A percentile compares a stretch with the other conserved stretches of the same genome.
phyloP scores from a whole-genome alignment of 2,329 filamentous ascomycete species.

The Penicillium sp. region DNA sequence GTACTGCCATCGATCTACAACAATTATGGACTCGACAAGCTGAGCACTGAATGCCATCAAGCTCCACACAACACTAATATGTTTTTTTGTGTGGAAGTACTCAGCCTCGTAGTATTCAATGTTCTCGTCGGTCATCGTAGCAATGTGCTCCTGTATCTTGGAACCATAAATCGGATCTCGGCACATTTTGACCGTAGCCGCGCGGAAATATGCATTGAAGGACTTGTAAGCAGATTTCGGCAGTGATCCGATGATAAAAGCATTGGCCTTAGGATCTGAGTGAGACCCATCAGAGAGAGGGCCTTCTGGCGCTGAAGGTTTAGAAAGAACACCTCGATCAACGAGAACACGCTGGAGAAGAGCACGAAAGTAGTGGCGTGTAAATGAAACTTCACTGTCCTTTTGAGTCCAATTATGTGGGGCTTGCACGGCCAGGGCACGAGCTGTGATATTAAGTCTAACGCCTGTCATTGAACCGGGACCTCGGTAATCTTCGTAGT shows the following conservation, averaged over 20 bases:
- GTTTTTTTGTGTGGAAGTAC: slow-evolving; percentile 70
- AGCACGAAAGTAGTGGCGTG: slow-evolving; percentile 87
- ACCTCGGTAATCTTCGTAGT: slow-evolving; percentile 57
- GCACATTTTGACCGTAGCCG: slow-evolving; percentile 73
- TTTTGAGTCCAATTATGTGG: slow-evolving; percentile 83
- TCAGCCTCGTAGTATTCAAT: slow-evolving; percentile 68
- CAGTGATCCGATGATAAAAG: slow-evolving; percentile 78
- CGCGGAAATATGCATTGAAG: slow-evolving; percentile 75
- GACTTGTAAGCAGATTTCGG: slow-evolving; percentile 76
- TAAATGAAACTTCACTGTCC: slow-evolving; percentile 87
- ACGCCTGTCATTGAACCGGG: slow-evolving; percentile 64
- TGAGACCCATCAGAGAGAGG: slow-evolving; percentile 23
- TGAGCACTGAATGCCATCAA: slow-evolving; percentile 94
- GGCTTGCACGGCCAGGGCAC: slow-evolving; percentile 98
- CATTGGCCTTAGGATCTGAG: slow-evolving; percentile 36
- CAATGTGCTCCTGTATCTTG: slow-evolving; percentile 67
- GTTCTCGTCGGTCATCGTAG: slow-evolving; percentile 69
- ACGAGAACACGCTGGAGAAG: slow-evolving; percentile 90
- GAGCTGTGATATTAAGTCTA: slow-evolving; percentile 88
- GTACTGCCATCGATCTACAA: slow-evolving; percentile 86
- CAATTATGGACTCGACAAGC: slow-evolving; percentile 86
- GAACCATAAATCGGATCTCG: slow-evolving; percentile 61
- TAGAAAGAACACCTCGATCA: slow-evolving; percentile 74
- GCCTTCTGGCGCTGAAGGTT: slow-evolving; percentile 41
- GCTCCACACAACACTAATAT: slow-evolving; percentile 86